Evolutionary conservation across 495 filamentous ascomycete species (phyloP).

Genomic region (Neurospora sp.): DNA sequence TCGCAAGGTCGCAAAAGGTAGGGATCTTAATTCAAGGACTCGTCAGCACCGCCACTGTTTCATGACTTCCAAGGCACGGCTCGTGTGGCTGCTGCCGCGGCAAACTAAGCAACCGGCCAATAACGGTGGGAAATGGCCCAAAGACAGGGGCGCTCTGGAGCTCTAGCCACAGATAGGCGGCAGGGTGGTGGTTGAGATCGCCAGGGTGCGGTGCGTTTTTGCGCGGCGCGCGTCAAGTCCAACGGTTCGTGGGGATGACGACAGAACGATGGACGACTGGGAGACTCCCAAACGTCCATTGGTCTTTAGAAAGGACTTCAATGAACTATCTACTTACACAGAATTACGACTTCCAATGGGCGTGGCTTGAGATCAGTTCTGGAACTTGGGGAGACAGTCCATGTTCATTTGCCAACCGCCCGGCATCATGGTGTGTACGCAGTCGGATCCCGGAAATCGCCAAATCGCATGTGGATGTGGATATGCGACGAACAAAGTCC

Average conservation of each 20-base stretch:
- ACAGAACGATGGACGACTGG: neutral
- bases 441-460: neutral
- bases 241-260: neutral
- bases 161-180: neutral
- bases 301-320: neutral
- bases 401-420: neutral
- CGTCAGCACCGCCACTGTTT: constrained; percentile 20
- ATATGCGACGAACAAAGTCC: neutral
- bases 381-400: neutral
- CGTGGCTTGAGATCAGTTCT: neutral
- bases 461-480: neutral
- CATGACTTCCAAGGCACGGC: constrained; percentile 1
- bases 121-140: neutral
- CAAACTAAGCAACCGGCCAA: neutral
- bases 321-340: neutral
- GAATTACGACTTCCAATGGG: neutral
- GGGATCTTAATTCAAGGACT: neutral
- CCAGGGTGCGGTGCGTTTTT: neutral
- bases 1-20: neutral
- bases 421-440: neutral
- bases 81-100: neutral
- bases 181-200: neutral
- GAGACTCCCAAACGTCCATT: neutral
- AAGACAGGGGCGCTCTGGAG: no score
- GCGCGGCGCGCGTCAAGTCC: neutral